Conservation (phyloP, 2,329 filamentous ascomycete genomes). For the Neofusicoccum parvum region DNA sequence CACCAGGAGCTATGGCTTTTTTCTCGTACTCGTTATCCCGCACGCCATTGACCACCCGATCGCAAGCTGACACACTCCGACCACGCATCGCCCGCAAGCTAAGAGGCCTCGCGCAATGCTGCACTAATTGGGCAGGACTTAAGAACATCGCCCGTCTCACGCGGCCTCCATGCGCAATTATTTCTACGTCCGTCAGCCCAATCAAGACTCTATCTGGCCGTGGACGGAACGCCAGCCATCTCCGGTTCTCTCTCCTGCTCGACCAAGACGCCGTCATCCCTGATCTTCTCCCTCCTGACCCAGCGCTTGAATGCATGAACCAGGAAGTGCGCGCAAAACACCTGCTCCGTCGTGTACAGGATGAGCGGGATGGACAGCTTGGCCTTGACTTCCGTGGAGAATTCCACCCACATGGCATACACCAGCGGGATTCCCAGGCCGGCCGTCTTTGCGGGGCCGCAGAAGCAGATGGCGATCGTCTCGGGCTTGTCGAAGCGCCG, state of each 20-base stretch:
- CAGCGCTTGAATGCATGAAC: conserved; percentile 18
- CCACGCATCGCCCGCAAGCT: too few species aligned
- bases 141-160: neutral
- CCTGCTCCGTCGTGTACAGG: conserved; percentile 20
- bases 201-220: too few species aligned
- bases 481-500: conserved; percentile 9
- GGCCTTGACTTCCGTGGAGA: conserved; percentile 10
- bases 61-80: too few species aligned
- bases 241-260: neutral
- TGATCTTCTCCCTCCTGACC: conserved; percentile 2
- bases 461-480: conserved; percentile 21
- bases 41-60: too few species aligned
- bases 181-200: too few species aligned
- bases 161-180: too few species aligned
- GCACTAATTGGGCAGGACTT: neutral
- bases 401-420: conserved; percentile 18
- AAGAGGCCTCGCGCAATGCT: too few species aligned
- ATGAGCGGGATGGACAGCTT: conserved; percentile 17
- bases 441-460: conserved; percentile 19
- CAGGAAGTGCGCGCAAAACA: conserved; percentile 20
- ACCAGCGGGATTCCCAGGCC: conserved; percentile 18
- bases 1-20: too few species aligned
- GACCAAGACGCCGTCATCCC: neutral
- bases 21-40: too few species aligned
- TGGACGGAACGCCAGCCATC: neutral